Base-by-base conservation (phyloP, 2,329 filamentous ascomycete genomes). In the Arachnomyces sp. region DNA sequence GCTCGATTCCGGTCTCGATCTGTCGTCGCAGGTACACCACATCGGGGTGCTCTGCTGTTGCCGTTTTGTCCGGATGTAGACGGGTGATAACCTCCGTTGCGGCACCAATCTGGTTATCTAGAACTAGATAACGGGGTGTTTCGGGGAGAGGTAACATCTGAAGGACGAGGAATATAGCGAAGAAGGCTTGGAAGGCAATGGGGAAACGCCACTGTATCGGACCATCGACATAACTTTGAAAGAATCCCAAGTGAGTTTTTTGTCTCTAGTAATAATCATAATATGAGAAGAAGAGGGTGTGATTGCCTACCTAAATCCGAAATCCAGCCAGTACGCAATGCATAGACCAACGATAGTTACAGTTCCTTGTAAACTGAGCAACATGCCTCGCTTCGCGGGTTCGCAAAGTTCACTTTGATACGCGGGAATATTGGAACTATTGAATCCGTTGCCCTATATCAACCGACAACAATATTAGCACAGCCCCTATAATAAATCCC, bases 281-380 rank as follows among this genome's bases (percentile, higher is more conserved):
- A 53, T 5, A 54, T 38, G 7, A 63, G 46, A 40, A 52, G 59
- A 9, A n/a, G n/a, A n/a, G n/a, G n/a, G n/a, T n/a, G n/a, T n/a
- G n/a, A n/a, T n/a, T n/a, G n/a, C n/a, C n/a, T n/a, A n/a, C n/a
- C n/a, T n/a, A n/a, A n/a, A n/a, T n/a, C 55, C 56, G 31, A 54
- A 60, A 21, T 59, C 54, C 16, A 59, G 44, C 55, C 55, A 60
- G 42, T 59, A 54, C 2, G 51, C 51, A 17, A 55, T 48, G 28
- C 54, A 49, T 18, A 56, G 38, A 15, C 52, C 53, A 35, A 47
- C 43, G 25, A 47, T 47, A n/a, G n/a, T n/a, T n/a, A n/a, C n/a
- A n/a, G n/a, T n/a, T n/a, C n/a, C n/a, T n/a, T n/a, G n/a, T n/a
- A n/a, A n/a, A n/a, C n/a, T n/a, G n/a, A n/a, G n/a, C n/a, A n/a